These are phyloP conservation scores for Dacryopinax primogenitus DNA, from an alignment of 768 basidiomycete species.

Conservation along the genomic window DNA sequence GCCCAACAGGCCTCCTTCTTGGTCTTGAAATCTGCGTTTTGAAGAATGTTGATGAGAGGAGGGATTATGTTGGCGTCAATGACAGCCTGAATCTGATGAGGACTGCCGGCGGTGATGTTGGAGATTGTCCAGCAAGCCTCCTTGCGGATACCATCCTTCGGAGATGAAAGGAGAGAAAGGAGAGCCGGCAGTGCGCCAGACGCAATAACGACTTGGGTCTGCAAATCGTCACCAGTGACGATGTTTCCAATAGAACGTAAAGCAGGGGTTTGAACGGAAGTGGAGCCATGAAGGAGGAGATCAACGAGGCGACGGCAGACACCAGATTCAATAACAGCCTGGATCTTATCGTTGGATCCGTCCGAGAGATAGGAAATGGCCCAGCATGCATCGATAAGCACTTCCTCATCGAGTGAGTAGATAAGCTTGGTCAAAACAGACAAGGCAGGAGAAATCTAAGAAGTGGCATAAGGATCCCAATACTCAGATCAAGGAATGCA, in stretches of 20 bases:
- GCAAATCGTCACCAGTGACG: conserved; percentile 96
- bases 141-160: conserved; percentile 98
- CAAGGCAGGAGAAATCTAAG: conserved; percentile 87
- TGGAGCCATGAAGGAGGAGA: conserved; percentile 69
- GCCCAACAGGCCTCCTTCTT: conserved; percentile 99
- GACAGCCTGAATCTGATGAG: conserved; percentile 91
- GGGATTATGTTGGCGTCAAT: conserved; percentile 98
- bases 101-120: conserved; percentile 93
- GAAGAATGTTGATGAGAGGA: conserved; percentile 94
- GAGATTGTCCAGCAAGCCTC: conserved; percentile 99
- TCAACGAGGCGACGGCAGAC: conserved; percentile 96
- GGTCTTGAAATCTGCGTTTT: conserved; percentile 97
- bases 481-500: conserved; percentile 12
- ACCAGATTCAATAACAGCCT: conserved; percentile 96
- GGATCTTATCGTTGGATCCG: conserved; percentile 98
- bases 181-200: conserved; percentile 94
- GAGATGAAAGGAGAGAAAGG: conserved; percentile 81
- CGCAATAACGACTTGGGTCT: conserved; percentile 97
- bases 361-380: conserved; percentile 99
- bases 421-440: conserved; percentile 96
- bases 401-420: conserved; percentile 97
- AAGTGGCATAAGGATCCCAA: background rate
- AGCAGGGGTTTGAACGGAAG: conserved; percentile 96
- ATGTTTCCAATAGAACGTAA: conserved; percentile 98
- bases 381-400: conserved; percentile 99